Percentiles rank a stretch among this genome's conserved stretches.
Evolutionary conservation across 2,329 filamentous ascomycete species (phyloP).

Genomic region (Thermomyces lanuginosus): DNA sequence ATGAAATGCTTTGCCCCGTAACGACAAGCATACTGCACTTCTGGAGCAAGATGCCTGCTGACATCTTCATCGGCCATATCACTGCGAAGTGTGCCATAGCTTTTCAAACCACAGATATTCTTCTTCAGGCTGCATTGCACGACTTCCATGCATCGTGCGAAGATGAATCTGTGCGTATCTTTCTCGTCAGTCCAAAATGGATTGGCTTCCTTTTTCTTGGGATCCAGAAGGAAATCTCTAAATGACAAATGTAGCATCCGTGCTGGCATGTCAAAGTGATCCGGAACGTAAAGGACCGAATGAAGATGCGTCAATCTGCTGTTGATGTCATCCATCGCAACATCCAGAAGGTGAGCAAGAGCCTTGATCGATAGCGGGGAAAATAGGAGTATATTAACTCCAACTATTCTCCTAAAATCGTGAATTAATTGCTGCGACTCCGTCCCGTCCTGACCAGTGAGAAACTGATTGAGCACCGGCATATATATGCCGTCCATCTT

Average conservation of each 20-base stretch:
- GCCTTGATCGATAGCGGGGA: no score
- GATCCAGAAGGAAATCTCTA: constrained; percentile 16
- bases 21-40: constrained; percentile 8
- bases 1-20: constrained; percentile 15
- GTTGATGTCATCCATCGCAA: no score
- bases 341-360: not conserved
- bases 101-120: constrained; percentile 8
- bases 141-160: constrained; percentile 12
- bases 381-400: no score
- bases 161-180: constrained; percentile 13
- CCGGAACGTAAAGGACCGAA: constrained; percentile 10
- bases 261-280: constrained; percentile 5
- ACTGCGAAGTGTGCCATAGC: not conserved
- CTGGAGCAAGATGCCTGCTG: constrained; percentile 4
- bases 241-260: constrained; percentile 16
- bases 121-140: constrained; percentile 3
- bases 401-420: no score
- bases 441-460: no score
- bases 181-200: constrained; percentile 18
- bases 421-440: no score
- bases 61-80: constrained; percentile 4
- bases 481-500: constrained; percentile 1
- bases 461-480: constrained; percentile 7
- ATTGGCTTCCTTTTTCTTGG: constrained; percentile 6
- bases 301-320: no score